Conservation (phyloP, 2,329 filamentous ascomycete species). For the Aspergillus luchuensis region DNA sequence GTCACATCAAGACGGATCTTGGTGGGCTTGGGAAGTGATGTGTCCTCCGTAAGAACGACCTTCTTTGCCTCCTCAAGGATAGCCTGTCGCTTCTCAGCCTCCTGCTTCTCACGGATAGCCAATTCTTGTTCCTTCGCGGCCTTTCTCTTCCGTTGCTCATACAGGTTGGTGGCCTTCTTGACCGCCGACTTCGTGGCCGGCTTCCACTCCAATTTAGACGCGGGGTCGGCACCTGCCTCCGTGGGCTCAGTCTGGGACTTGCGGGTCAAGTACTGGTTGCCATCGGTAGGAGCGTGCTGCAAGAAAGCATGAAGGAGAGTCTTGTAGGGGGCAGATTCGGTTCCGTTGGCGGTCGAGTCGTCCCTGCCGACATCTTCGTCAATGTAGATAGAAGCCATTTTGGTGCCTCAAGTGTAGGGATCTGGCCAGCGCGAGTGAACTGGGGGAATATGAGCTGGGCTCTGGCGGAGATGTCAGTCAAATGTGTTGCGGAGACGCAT, state of each 20-base stretch:
- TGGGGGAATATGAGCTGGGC: not conserved
- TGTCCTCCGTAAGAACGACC: conserved; percentile 69
- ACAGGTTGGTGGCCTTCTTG: conserved; percentile 79
- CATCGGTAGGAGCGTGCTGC: conserved; percentile 63
- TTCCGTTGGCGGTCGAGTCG: conserved; percentile 65
- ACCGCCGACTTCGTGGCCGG: conserved; percentile 78
- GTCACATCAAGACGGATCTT: conserved; percentile 76
- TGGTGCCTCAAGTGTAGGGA: conserved; percentile 3
- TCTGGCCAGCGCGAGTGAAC: not conserved
- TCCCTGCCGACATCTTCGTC: conserved; percentile 79
- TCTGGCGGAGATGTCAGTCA: not conserved
- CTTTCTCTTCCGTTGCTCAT: conserved; percentile 81
- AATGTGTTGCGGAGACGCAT: not conserved
- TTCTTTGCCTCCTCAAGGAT: conserved; percentile 82
- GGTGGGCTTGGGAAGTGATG: conserved; percentile 70
- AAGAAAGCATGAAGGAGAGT: conserved; percentile 76
- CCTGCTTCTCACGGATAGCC: conserved; percentile 71
- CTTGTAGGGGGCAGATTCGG: conserved; percentile 77
- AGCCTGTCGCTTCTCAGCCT: conserved; percentile 68
- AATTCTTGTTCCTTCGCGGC: conserved; percentile 73
- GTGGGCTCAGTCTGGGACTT: conserved; percentile 65
- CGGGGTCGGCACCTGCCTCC: conserved; percentile 65
- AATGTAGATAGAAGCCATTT: conserved; percentile 63
- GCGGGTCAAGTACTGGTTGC: conserved; percentile 66
- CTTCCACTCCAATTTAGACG: conserved; percentile 72